Evolutionary conservation across 2,329 filamentous ascomycete genomes (phyloP).

Genomic region (Zymoseptoria pseudotritici): DNA sequence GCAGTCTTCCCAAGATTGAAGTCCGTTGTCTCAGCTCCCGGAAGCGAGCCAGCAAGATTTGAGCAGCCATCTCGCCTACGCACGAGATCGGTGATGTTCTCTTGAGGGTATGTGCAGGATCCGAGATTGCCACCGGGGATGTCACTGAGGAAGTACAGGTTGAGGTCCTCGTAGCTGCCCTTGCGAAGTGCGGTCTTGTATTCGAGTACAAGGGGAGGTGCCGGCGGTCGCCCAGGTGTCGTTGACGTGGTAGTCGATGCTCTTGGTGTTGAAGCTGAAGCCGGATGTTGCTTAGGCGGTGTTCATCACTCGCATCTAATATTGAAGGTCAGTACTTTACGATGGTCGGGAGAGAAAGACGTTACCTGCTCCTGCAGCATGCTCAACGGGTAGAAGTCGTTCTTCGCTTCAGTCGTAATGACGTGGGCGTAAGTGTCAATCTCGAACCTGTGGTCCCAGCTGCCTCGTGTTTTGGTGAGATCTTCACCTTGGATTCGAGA

Average conservation of each 20-base stretch:
- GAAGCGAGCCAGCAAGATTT: constrained; percentile 46
- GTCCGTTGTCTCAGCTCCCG: constrained; percentile 36
- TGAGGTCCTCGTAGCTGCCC: constrained; percentile 40
- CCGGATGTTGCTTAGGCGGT: background rate
- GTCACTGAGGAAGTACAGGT: constrained; percentile 51
- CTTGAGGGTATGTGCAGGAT: constrained; percentile 30
- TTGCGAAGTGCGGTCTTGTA: background rate
- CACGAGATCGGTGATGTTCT: constrained; percentile 34
- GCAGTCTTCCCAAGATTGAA: constrained; percentile 37
- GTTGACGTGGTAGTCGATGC: background rate
- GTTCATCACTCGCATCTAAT: background rate
- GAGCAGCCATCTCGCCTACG: constrained; percentile 45
- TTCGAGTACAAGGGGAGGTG: background rate
- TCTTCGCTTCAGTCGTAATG: background rate
- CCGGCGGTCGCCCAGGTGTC: background rate
- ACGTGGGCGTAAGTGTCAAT: background rate
- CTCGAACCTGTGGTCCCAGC: background rate
- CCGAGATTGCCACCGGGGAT: constrained; percentile 23
- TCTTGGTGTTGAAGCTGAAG: background rate
- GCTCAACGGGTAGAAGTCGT: background rate
- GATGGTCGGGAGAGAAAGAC: too few relatives aligned
- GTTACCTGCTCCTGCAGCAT: background rate
- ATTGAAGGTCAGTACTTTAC: too few relatives aligned
- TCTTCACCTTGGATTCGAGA: too few relatives aligned
- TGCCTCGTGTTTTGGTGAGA: too few relatives aligned